These are phyloP conservation scores for Neopestalotiopsis clavispora DNA, from an alignment of 2,329 filamentous ascomycete species.

Conservation along the genomic window DNA sequence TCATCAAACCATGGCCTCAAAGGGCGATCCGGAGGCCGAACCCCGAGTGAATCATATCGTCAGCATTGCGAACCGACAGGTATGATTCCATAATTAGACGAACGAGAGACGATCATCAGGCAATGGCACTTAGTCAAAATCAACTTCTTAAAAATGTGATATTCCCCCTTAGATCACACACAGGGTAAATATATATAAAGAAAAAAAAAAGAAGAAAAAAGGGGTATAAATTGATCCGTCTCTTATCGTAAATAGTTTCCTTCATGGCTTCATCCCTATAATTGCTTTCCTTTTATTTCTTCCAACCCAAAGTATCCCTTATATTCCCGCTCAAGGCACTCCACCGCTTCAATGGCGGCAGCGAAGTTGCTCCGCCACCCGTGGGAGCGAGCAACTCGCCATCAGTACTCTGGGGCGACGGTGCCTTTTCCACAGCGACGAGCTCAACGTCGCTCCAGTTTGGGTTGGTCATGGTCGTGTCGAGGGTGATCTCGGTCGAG, in stretches of 20 bases:
- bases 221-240: background rate
- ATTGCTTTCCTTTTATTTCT: background rate
- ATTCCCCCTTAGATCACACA: too few relatives aligned
- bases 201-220: too few relatives aligned
- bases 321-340: background rate
- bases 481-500: slow-evolving; percentile 6
- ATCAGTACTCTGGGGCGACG: background rate
- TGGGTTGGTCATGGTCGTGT: background rate
- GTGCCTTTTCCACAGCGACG: slow-evolving; percentile 8
- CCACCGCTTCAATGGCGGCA: background rate
- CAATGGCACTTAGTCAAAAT: too few relatives aligned
- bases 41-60: too few relatives aligned
- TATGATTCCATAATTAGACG: too few relatives aligned
- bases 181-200: too few relatives aligned
- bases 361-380: background rate
- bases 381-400: background rate
- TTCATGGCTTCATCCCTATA: background rate
- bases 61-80: too few relatives aligned
- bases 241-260: background rate
- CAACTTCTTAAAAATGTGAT: too few relatives aligned
- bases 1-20: too few relatives aligned
- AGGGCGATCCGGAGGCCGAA: too few relatives aligned
- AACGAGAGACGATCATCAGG: too few relatives aligned
- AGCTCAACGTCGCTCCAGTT: slow-evolving; percentile 16
- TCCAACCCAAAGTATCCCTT: background rate